Base-by-base conservation (phyloP, 202 grass and related monocot species). In the Eragrostis tef region DNA sequence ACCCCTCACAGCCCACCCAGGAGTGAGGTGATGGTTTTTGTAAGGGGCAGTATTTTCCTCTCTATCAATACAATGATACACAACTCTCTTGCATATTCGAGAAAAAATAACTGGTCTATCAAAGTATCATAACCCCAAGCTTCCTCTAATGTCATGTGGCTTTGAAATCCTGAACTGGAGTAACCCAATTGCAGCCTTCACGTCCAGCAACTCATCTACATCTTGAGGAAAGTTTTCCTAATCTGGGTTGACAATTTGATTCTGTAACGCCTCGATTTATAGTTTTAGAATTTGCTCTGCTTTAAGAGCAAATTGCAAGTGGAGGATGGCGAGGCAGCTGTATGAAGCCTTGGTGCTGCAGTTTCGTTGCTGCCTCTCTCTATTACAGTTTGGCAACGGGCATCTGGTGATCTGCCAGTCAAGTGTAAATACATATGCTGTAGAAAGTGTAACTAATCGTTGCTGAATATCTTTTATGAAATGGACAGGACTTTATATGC, bases 111-210 rank as follows among this genome's bases (percentile, higher is more conserved):
- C n/a, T n/a, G n/a, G n/a, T n/a, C n/a, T 61, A 61, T 27, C 9
- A 61, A 61, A 61, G 11, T 75, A 64, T 24, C 52, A 54, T 45
- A 31, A 36, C 54, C 21, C 62, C 47, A 47, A 42, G 65, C 47
- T 44, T 68, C 20, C n/a, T 75, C 5, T 31, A 25, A 31, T 53
- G 10, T 27, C 52, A 13, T 1, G 13, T 51, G 41, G 47, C 26
- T 46, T 58, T 76, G 70, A 46, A 64, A 54, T 64, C 34, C 57
- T 76, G 77, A 53, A 53, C 64, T 57, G 36, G 56, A 51, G 29
- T 10, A 39, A 34, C 67, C 11, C 19, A 50, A 36, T 39, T 79
- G 10, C 74, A 43, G 39, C 41, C 57, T 47, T 41, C 46, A 29
- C 4, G 5, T 79, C 20, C 29, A 25, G 70, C 31, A 15, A 13